Base-by-base conservation (phyloP, 2,329 filamentous ascomycete genomes). In the Septoria linicola region DNA sequence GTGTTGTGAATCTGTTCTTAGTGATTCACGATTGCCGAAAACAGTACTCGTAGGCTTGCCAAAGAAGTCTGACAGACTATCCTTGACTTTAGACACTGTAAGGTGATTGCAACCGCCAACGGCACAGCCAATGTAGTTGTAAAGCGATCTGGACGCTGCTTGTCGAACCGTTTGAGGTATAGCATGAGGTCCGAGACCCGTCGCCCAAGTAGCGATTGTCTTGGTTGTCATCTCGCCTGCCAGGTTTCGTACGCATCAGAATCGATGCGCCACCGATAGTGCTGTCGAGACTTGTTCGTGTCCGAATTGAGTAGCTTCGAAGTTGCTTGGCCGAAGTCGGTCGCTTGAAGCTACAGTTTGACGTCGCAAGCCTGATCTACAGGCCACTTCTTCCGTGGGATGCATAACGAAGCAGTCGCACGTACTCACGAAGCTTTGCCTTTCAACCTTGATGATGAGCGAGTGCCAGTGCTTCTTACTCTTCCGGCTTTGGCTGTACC, bases 81-180 rank as follows among this genome's bases (percentile, higher is more conserved):
- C 61, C 37, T 64, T 61, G 8, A 72, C 70, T 53, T 69, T 74
- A 2, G 56, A 58, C 16, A 73, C 72, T 1, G 76, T 73, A n/a
- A 70, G 66, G 54, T 79, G 76, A 7, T 66, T 66, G 51, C 72
- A 74, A 3, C 78, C 78, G 4, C 75, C 76, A 16, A 80, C 73
- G 20, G 76, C 72, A 57, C 77, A 81, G 32, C 78, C 78, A 5
- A 72, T 70, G 72, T 75, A 80, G 66, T 80, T 81, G 66, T 79
- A 79, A 43, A 80, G 71, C 34, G 72, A 76, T 16, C 72, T 71
- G 8, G 72, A 66, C 0, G 77, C 76, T 5, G 75, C 71, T 13
- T 71, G 59, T 44, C 70, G 64, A 14, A 78, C 75, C 7, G 68
- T 58, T 1, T 53, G 34, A 6, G 75, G 72, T 1, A 80, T 63